Conservation (phyloP, 2,329 filamentous ascomycete genomes). For the Botrytis medusae region DNA sequence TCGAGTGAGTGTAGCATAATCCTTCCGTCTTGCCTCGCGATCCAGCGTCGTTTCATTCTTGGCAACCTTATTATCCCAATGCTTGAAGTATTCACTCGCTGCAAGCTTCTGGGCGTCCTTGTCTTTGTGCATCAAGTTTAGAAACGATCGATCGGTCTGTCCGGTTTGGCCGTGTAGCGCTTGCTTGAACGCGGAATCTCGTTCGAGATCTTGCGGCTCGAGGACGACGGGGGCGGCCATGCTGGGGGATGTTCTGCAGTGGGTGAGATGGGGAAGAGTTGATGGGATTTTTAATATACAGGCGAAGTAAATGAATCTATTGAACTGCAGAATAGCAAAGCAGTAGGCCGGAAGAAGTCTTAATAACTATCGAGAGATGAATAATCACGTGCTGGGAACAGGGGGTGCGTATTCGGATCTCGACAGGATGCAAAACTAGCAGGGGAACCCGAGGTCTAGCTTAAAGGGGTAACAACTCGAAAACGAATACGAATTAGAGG, state of each 20-base stretch:
- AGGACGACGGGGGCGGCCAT: not conserved
- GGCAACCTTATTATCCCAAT: not conserved
- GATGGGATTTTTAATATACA: not conserved
- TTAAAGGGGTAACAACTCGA: not conserved
- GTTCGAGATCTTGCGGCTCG: not conserved
- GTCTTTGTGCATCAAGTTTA: not conserved
- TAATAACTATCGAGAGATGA: not conserved
- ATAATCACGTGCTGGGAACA: not conserved
- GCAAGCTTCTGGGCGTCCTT: not conserved
- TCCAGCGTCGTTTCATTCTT: not conserved
- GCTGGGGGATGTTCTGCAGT: not conserved
- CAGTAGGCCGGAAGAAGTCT: not conserved
- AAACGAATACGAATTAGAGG: not conserved
- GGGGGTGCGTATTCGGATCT: not conserved
- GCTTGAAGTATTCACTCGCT: not conserved
- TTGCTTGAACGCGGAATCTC: not conserved
- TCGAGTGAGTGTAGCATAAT: not conserved
- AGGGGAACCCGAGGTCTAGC: not conserved
- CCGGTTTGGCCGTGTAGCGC: not conserved
- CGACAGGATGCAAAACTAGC: not conserved
- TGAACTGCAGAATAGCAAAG: not conserved
- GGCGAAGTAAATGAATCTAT: not conserved
- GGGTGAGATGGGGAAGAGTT: not conserved
- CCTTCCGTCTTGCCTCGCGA: not conserved
- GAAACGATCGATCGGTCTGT: not conserved